Percentiles rank a stretch among this genome's conserved stretches.
Conservation (phyloP, 225 moss, liverwort and hornwort species). For the Anthoceros angustus region DNA sequence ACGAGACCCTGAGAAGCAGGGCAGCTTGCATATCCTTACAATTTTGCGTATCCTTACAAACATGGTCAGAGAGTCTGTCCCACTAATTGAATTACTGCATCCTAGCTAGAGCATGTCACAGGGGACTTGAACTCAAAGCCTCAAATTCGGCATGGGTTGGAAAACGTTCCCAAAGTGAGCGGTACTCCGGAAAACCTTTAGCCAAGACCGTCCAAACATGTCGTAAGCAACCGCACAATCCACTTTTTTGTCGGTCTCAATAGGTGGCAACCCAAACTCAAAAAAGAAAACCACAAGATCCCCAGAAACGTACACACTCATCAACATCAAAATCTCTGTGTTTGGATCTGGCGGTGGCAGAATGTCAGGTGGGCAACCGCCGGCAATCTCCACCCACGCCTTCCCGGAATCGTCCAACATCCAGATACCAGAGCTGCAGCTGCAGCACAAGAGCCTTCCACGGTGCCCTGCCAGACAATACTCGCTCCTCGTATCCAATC, state of each 20-base stretch:
- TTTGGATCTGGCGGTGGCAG: no score
- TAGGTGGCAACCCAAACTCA: background rate
- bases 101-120: no score
- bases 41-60: no score
- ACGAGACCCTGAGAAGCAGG: no score
- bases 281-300: background rate
- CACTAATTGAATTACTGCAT: no score
- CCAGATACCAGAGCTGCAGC: no score
- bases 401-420: background rate
- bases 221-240: background rate
- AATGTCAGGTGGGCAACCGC: background rate
- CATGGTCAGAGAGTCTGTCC: no score
- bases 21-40: no score
- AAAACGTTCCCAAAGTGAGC: background rate
- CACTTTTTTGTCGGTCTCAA: background rate
- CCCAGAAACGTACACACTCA: background rate
- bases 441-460: no score
- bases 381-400: background rate
- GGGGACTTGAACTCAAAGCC: slow-evolving; percentile 1
- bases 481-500: no score
- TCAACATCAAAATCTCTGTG: background rate
- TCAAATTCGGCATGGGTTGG: background rate
- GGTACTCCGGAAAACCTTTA: background rate
- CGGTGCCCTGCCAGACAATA: no score
- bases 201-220: background rate